A percentile compares a stretch with the other conserved stretches of the same genome.
Evolutionary conservation across 768 basidiomycete species (phyloP).

Genomic region (Rossbeevera mucosa): DNA sequence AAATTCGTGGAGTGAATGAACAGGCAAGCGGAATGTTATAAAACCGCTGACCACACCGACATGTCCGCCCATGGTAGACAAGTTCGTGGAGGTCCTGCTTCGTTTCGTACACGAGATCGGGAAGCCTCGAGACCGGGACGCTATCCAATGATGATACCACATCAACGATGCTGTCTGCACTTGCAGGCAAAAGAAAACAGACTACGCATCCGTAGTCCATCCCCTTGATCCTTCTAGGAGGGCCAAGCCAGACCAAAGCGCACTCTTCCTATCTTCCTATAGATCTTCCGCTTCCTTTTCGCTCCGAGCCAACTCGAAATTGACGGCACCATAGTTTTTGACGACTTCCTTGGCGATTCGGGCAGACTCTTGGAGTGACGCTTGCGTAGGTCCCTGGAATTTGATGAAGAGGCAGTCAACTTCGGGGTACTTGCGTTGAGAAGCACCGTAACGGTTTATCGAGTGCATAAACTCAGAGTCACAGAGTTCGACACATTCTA

Average conservation of each 20-base stretch:
- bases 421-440: constrained; percentile 52
- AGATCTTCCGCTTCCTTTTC: constrained; percentile 63
- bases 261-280: constrained; percentile 73
- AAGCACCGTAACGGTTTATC: constrained; percentile 52
- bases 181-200: constrained; percentile 8
- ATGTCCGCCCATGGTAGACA: constrained; percentile 66
- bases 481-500: constrained; percentile 82
- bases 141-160: constrained; percentile 18
- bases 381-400: constrained; percentile 66
- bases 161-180: not conserved
- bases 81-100: constrained; percentile 59
- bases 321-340: constrained; percentile 59
- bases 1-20: not conserved
- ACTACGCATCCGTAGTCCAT: constrained; percentile 81
- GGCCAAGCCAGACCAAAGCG: constrained; percentile 52
- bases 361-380: constrained; percentile 56
- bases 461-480: constrained; percentile 68
- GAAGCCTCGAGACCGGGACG: constrained; percentile 63
- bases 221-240: constrained; percentile 52
- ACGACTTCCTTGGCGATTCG: constrained; percentile 53
- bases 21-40: constrained; percentile 24
- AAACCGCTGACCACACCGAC: constrained; percentile 56
- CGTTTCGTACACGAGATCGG: constrained; percentile 63
- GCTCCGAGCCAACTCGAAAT: constrained; percentile 59
- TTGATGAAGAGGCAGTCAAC: constrained; percentile 81